Evolutionary conservation across 495 filamentous ascomycete species (phyloP).

Genomic region (Peziza echinospora): DNA sequence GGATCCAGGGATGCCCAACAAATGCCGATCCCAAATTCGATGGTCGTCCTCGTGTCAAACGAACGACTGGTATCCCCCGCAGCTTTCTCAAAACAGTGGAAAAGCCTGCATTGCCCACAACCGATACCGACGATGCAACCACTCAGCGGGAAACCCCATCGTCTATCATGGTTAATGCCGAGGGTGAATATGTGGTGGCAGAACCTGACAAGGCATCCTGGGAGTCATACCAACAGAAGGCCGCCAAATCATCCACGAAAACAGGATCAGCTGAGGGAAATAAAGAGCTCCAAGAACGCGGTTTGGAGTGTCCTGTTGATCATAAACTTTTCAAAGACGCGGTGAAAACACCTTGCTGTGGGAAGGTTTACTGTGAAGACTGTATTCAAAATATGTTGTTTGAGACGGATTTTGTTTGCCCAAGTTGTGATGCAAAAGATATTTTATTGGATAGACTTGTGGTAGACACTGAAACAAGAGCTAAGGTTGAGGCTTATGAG

Average conservation of each 20-base stretch:
- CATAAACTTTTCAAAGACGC: constrained; percentile 91
- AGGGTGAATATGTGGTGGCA: constrained; percentile 89
- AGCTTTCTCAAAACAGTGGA: constrained; percentile 87
- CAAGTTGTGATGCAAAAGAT: constrained; percentile 69
- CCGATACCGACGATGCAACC: constrained; percentile 46
- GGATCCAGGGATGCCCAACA: constrained; percentile 92
- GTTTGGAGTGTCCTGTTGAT: constrained; percentile 83
- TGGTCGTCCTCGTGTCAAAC: constrained; percentile 70
- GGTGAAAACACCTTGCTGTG: constrained; percentile 94
- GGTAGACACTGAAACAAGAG: constrained; percentile 50
- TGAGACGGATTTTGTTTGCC: constrained; percentile 91
- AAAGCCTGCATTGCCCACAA: constrained; percentile 52
- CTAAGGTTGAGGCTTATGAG: constrained; percentile 52
- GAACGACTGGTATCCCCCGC: constrained; percentile 85
- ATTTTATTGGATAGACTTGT: constrained; percentile 82
- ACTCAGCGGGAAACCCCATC: constrained; percentile 36
- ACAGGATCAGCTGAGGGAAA: constrained; percentile 61
- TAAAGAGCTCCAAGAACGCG: constrained; percentile 61
- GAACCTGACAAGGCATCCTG: constrained; percentile 85
- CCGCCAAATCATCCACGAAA: constrained; percentile 40
- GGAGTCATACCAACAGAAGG: constrained; percentile 88
- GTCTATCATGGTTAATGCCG: constrained; percentile 84
- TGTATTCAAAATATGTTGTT: constrained; percentile 96
- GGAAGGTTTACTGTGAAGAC: constrained; percentile 93
- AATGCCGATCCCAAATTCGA: constrained; percentile 94